A percentile compares a stretch with the other conserved stretches of the same genome.
phyloP scores from a whole-genome alignment of 805 yeast genomes.

The Jamesozyma lodderae region DNA sequence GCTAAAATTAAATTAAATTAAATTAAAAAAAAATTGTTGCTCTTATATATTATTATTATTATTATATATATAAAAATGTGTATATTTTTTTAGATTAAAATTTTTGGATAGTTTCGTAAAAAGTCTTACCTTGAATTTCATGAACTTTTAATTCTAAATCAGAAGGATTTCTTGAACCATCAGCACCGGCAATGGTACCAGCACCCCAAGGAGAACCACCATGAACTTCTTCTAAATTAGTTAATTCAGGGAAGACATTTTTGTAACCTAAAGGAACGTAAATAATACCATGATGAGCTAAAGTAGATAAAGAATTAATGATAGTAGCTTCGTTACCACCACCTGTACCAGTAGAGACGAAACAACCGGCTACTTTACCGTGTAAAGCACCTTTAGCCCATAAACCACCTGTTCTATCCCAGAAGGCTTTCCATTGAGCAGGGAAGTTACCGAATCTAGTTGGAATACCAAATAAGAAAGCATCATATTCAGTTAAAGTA shows the following conservation, averaged over 20 bases:
- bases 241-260: slow-evolving; percentile 43
- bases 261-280: slow-evolving; percentile 74
- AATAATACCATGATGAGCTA: slow-evolving; percentile 74
- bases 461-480: slow-evolving; percentile 76
- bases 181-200: slow-evolving; percentile 67
- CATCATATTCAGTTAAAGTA: slow-evolving; percentile 59
- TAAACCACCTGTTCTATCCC: slow-evolving; percentile 69
- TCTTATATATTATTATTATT: no score
- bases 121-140: slow-evolving; percentile 56
- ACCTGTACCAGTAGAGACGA: slow-evolving; percentile 69
- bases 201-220: slow-evolving; percentile 88
- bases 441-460: slow-evolving; percentile 79
- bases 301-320: slow-evolving; percentile 51
- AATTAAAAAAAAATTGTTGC: not conserved
- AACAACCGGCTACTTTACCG: slow-evolving; percentile 69
- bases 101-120: slow-evolving; percentile 35
- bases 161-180: slow-evolving; percentile 64
- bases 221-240: slow-evolving; percentile 54
- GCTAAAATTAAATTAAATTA: not conserved
- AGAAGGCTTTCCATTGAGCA: slow-evolving; percentile 67
- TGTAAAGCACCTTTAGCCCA: slow-evolving; percentile 69
- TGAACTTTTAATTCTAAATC: slow-evolving; percentile 57
- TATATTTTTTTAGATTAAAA: not conserved
- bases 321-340: slow-evolving; percentile 78
- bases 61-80: not conserved